phyloP scores from a whole-genome alignment of 2,329 filamentous ascomycete genomes.

The Fusarium fracticaudum region DNA sequence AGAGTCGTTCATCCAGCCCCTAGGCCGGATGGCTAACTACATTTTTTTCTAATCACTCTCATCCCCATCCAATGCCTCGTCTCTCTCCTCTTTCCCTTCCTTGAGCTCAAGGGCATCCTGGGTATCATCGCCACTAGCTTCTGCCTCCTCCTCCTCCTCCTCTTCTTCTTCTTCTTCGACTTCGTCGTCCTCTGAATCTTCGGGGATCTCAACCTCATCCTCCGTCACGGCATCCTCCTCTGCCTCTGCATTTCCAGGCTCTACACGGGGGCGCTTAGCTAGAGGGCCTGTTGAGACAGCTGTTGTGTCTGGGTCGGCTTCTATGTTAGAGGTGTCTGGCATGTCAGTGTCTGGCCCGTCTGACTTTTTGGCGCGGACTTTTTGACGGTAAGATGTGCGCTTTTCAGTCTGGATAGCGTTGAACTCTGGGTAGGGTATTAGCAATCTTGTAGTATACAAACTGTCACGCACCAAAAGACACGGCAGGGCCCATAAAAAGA shows the following conservation, averaged over 20 bases:
- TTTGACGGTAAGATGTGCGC: constrained; percentile 76
- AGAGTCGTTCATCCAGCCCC: background rate
- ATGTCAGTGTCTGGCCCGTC: constrained; percentile 50
- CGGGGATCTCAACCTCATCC: constrained; percentile 56
- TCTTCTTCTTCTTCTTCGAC: constrained; percentile 51
- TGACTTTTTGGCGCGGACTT: constrained; percentile 71
- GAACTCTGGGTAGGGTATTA: constrained; percentile 63
- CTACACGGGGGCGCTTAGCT: constrained; percentile 60
- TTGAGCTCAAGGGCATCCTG: constrained; percentile 64
- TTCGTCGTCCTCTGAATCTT: constrained; percentile 60
- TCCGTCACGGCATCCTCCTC: constrained; percentile 50
- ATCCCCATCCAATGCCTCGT: constrained; percentile 71
- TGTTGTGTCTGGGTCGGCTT: constrained; percentile 47
- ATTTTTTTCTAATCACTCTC: constrained; percentile 61
- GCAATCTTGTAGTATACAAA: background rate
- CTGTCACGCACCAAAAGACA: background rate
- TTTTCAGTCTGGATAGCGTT: constrained; percentile 78
- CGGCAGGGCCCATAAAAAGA: constrained; percentile 25
- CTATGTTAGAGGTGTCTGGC: constrained; percentile 46
- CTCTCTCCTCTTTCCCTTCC: constrained; percentile 59
- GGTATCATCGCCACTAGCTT: constrained; percentile 62
- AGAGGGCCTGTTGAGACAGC: constrained; percentile 45
- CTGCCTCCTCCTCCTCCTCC: constrained; percentile 46
- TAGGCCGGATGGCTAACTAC: background rate
- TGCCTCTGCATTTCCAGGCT: constrained; percentile 50